Base-by-base conservation (phyloP, 305 asterid genomes). In the Fraxinus xanthoxyloides region DNA sequence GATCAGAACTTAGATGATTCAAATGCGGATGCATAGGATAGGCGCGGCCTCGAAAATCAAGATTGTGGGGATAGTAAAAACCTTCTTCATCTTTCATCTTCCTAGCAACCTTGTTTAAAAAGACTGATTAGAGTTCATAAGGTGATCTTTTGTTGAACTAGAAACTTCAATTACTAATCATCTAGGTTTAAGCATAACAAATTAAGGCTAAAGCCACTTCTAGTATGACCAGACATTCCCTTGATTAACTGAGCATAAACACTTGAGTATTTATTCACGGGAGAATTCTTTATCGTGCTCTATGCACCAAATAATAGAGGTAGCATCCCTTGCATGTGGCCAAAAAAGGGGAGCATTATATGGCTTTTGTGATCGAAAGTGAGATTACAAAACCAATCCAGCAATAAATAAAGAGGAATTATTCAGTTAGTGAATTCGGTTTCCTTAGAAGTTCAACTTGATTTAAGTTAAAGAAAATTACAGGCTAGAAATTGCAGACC, bases 11-110 rank as follows among this genome's bases (percentile, higher is more conserved):
- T 43, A 95, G 91, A 86, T 95, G 98, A 88, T 93, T 95, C 84
- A 95, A 82, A 89, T 95, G 98, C 19, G 99, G 97, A 87, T 95
- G 98, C 99, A 95, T 93, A 40, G 99, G 99, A 85, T 95, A 95
- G 79, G 99, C 99, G 76, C 99, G 97, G 79, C 99, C 99, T 79
- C 99, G 92, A 79, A 95, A 95, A 90, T 95, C 99, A 79, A 95
- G 92, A 90, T 95, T 95, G 90, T 95, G 99, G 54, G 99, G 98
- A 89, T 92, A 95, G 86, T 92, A 95, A 85, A 95, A 93, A 26
- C 98, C 99, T 78, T 93, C 97, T 82, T 95, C 99, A 24, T 91
- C 97, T 90, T 88, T 95, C 97, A 95, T 86, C 85, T 90, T 91
- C 78, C 93, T 93, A 84, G 99, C 99, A 82, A 95, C 99, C 99